Percentiles rank a stretch among this genome's conserved stretches.
Conservation (phyloP, 768 basidiomycete species). For the Pulveroboletus sp. region DNA sequence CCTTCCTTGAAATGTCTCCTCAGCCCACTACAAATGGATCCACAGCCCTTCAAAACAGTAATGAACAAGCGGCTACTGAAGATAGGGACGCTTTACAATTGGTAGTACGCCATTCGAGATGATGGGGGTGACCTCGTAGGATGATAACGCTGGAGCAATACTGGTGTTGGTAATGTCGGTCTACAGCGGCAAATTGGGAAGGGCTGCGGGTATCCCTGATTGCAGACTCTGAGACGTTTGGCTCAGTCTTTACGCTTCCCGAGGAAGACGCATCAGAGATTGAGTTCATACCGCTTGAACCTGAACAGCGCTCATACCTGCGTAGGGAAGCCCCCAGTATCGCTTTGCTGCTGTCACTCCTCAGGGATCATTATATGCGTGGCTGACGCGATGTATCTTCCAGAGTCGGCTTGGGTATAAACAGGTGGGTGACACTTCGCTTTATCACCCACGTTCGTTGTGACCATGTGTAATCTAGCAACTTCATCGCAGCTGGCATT, state of each 20-base stretch:
- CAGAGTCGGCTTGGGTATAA: constrained; percentile 77
- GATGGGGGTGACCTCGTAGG: constrained; percentile 30
- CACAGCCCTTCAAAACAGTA: constrained; percentile 10
- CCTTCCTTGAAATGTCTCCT: constrained; percentile 20
- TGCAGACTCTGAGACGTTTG: constrained; percentile 25
- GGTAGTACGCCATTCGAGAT: constrained; percentile 40
- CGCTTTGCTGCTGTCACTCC: constrained; percentile 40
- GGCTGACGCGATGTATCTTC: constrained; percentile 44
- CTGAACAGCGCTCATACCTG: constrained; percentile 97
- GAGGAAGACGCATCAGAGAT: constrained; percentile 47
- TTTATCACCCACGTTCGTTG: background rate
- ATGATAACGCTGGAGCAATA: constrained; percentile 27
- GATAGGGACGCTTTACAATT: constrained; percentile 51
- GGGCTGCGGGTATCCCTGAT: constrained; percentile 88
- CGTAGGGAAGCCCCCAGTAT: constrained; percentile 95
- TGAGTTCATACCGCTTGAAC: constrained; percentile 98
- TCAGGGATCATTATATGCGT: constrained; percentile 34
- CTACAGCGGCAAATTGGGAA: constrained; percentile 61
- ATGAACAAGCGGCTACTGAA: constrained; percentile 28
- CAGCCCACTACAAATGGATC: constrained; percentile 10
- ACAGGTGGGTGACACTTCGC: constrained; percentile 43
- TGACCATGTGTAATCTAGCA: constrained; percentile 41
- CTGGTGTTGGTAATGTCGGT: constrained; percentile 67
- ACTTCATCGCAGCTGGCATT: constrained; percentile 81
- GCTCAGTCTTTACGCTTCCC: constrained; percentile 3